A percentile compares a stretch with the other conserved stretches of the same genome.
These are phyloP conservation scores for Tolypocladium album DNA, from an alignment of 2,329 filamentous ascomycete genomes.

Conservation along the genomic window DNA sequence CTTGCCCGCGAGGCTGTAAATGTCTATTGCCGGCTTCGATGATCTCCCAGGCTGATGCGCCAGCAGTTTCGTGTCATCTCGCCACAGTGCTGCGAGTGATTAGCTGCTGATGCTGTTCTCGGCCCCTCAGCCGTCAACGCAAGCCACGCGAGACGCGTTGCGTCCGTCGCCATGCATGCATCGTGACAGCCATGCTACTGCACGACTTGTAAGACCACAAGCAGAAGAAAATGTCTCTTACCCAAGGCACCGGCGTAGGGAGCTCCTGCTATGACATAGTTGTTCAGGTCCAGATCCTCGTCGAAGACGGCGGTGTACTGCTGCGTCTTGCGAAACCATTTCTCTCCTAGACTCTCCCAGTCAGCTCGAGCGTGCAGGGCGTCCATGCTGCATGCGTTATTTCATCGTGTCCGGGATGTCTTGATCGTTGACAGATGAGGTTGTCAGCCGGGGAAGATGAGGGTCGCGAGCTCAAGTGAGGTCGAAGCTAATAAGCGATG, in stretches of 20 bases:
- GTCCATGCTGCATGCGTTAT: constrained; percentile 35
- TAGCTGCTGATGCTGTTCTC: neutral
- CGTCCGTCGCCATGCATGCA: no score
- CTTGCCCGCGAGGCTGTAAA: constrained; percentile 89
- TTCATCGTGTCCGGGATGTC: constrained; percentile 14
- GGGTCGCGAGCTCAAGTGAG: neutral
- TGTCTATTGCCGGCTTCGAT: constrained; percentile 76
- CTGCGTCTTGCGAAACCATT: constrained; percentile 90
- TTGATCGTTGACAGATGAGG: neutral
- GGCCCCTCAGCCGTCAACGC: neutral
- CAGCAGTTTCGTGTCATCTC: constrained; percentile 76
- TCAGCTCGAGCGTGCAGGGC: constrained; percentile 63
- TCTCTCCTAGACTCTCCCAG: constrained; percentile 89
- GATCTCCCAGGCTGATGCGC: constrained; percentile 62
- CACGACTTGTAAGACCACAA: neutral
- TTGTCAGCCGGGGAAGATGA: neutral
- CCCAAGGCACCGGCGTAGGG: constrained; percentile 90
- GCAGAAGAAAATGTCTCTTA: constrained; percentile 30
- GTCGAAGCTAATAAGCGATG: neutral
- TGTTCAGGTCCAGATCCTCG: constrained; percentile 86
- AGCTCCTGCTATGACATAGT: constrained; percentile 83
- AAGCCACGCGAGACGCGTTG: no score
- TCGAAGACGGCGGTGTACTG: constrained; percentile 92
- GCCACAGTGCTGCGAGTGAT: constrained; percentile 59
- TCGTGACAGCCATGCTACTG: no score